These are phyloP conservation scores for Rutstroemia sp. DNA, from an alignment of 2,329 filamentous ascomycete species.

Conservation along the genomic window DNA sequence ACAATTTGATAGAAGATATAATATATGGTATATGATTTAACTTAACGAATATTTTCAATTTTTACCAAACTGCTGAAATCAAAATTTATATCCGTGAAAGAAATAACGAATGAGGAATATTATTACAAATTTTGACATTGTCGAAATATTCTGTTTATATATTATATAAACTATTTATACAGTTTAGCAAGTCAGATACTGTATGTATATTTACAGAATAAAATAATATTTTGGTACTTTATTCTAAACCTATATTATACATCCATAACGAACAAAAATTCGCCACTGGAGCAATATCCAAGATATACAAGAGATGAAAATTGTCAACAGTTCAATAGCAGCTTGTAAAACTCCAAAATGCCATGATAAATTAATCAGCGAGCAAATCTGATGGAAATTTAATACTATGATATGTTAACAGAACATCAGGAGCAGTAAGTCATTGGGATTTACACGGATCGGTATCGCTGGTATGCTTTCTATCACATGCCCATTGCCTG, in stretches of 20 bases:
- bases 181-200: too few relatives aligned
- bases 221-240: too few relatives aligned
- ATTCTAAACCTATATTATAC: neutral
- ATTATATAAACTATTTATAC: too few relatives aligned
- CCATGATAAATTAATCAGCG: neutral
- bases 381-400: neutral
- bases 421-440: neutral
- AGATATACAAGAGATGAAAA: neutral
- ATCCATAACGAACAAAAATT: neutral
- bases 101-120: too few relatives aligned
- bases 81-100: too few relatives aligned
- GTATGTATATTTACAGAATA: too few relatives aligned
- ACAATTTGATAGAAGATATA: too few relatives aligned
- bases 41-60: too few relatives aligned
- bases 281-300: neutral
- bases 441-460: neutral
- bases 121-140: too few relatives aligned
- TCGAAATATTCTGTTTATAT: too few relatives aligned
- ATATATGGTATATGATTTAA: too few relatives aligned
- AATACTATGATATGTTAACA: neutral
- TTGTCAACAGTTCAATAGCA: neutral
- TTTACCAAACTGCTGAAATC: too few relatives aligned
- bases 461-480: neutral
- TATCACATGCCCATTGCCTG: neutral
- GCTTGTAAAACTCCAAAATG: neutral